A percentile compares a stretch with the other conserved stretches of the same genome.
These are phyloP conservation scores for Typha latifolia DNA, from an alignment of 176 grass and related monocot genomes.

Conservation along the genomic window DNA sequence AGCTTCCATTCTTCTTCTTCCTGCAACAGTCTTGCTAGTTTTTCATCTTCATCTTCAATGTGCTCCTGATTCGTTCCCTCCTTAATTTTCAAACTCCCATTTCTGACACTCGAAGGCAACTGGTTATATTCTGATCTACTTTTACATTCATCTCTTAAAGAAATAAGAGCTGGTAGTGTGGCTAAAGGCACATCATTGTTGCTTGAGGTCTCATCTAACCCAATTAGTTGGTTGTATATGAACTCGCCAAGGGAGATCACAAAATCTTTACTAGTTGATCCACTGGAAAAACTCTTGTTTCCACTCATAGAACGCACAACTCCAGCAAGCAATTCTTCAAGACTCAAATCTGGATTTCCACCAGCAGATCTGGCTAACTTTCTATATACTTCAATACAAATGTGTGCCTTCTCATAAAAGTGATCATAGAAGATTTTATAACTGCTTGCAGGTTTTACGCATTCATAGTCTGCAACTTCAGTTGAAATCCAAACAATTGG, in stretches of 20 bases:
- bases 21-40: slow-evolving; percentile 81
- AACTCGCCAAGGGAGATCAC: slow-evolving; percentile 82
- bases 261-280: slow-evolving; percentile 75
- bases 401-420: slow-evolving; percentile 83
- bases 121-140: slow-evolving; percentile 50
- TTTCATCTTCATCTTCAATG: slow-evolving; percentile 63
- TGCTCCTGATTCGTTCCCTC: slow-evolving; percentile 34
- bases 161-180: slow-evolving; percentile 61
- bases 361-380: slow-evolving; percentile 68
- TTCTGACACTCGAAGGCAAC: slow-evolving; percentile 32
- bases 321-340: slow-evolving; percentile 89
- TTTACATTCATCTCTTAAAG: slow-evolving; percentile 80
- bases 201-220: slow-evolving; percentile 50
- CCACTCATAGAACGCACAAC: slow-evolving; percentile 80
- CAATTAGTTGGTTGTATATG: slow-evolving; percentile 81
- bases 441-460: slow-evolving; percentile 74
- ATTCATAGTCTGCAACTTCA: slow-evolving; percentile 95
- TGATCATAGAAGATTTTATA: slow-evolving; percentile 84
- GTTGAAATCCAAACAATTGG: slow-evolving; percentile 85
- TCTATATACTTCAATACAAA: slow-evolving; percentile 90
- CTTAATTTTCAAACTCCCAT: slow-evolving; percentile 71
- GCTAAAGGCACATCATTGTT: slow-evolving; percentile 52
- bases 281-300: slow-evolving; percentile 40
- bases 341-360: slow-evolving; percentile 65
- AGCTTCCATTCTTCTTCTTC: slow-evolving; percentile 98